phyloP scores from a whole-genome alignment of 345 rosid species.

The Lepidium africanum region DNA sequence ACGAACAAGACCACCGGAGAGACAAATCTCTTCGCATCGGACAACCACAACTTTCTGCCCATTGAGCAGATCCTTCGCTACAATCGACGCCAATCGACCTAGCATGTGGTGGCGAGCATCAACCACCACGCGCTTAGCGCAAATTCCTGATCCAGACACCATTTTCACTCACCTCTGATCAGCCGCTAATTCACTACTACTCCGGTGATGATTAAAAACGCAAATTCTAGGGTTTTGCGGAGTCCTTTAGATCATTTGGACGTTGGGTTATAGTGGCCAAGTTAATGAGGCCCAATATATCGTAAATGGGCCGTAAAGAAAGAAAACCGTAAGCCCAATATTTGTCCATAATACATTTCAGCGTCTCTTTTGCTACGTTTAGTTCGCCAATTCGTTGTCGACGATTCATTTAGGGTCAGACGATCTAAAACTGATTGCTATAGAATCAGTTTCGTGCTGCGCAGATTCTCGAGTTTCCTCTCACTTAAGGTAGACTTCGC shows the following conservation, averaged over 20 bases:
- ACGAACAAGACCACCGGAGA: constrained; percentile 79
- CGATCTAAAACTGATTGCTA: constrained; percentile 27
- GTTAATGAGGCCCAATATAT: neutral
- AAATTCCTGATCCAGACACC: constrained; percentile 88
- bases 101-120: constrained; percentile 89
- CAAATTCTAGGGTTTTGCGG: constrained; percentile 7
- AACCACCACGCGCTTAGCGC: constrained; percentile 66
- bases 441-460: constrained; percentile 20
- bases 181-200: neutral
- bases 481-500: constrained; percentile 15
- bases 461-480: constrained; percentile 4
- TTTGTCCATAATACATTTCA: neutral
- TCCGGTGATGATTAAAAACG: neutral
- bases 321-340: neutral
- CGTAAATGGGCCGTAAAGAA: neutral
- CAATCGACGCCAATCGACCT: constrained; percentile 58
- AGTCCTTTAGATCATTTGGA: neutral
- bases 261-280: neutral
- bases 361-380: constrained; percentile 9
- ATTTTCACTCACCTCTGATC: constrained; percentile 24
- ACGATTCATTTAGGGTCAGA: constrained; percentile 9
- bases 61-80: constrained; percentile 76
- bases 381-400: constrained; percentile 7
- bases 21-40: constrained; percentile 76
- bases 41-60: constrained; percentile 84